Evolutionary conservation across 2,329 filamentous ascomycete species (phyloP).

Genomic region (Colletotrichum godetiae): DNA sequence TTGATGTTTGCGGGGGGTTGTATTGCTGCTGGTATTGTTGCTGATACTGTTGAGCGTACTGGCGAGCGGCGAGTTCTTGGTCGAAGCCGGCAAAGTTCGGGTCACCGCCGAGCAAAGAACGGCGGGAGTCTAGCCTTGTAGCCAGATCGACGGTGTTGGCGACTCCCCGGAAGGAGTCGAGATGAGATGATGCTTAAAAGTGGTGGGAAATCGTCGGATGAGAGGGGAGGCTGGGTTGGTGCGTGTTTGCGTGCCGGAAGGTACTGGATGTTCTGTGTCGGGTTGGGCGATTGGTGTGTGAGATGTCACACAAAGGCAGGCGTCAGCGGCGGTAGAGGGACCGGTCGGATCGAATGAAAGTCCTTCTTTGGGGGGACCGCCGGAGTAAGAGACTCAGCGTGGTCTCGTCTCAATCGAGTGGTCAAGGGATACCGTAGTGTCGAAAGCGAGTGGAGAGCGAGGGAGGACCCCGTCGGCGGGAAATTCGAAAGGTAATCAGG

Average conservation of each 20-base stretch:
- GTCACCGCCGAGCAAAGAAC: constrained; percentile 53
- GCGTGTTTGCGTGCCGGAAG: neutral
- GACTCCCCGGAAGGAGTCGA: constrained; percentile 45
- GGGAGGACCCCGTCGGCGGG: constrained; percentile 25
- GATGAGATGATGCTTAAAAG: constrained; percentile 22
- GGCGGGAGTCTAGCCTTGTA: constrained; percentile 53
- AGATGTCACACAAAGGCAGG: neutral
- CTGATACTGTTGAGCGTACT: constrained; percentile 42
- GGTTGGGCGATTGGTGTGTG: neutral
- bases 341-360: constrained; percentile 5
- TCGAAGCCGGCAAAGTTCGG: constrained; percentile 45
- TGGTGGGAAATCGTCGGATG: constrained; percentile 10
- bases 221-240: constrained; percentile 11
- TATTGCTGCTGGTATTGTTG: constrained; percentile 37
- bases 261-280: neutral
- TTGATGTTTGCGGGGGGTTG: constrained; percentile 38
- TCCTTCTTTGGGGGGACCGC: constrained; percentile 12
- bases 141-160: constrained; percentile 46
- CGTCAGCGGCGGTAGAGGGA: constrained; percentile 13
- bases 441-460: constrained; percentile 33
- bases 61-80: constrained; percentile 37
- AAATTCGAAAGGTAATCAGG: constrained; percentile 29
- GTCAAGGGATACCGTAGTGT: constrained; percentile 21
- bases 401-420: neutral
- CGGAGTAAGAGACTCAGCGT: neutral